A percentile compares a stretch with the other conserved stretches of the same genome.
Conservation (phyloP, 2,329 filamentous ascomycete genomes). For the Penicillium sp. region DNA sequence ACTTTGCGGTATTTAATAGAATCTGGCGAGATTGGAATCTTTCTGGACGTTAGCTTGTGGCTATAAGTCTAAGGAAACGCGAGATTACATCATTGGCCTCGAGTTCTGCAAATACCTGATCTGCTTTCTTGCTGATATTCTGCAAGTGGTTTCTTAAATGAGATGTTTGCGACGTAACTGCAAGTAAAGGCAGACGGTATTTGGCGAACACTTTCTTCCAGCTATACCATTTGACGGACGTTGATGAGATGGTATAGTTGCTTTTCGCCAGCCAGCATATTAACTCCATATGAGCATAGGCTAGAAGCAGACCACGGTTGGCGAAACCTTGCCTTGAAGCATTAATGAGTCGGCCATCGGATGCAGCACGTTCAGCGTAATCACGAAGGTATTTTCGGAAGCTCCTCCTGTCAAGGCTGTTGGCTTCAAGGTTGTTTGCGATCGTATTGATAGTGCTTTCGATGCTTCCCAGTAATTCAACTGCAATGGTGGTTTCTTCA, state of each 20-base stretch:
- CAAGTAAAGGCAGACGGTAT: conserved; percentile 11
- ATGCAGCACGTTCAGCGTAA: conserved; percentile 17
- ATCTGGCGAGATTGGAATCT: no score
- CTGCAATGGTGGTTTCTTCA: neutral
- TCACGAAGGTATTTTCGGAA: conserved; percentile 14
- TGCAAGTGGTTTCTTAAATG: conserved; percentile 1
- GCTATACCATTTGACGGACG: conserved; percentile 16
- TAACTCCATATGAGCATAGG: conserved; percentile 14
- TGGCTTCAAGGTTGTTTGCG: conserved; percentile 9
- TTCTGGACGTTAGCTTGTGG: no score
- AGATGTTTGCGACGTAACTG: neutral
- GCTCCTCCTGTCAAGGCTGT: conserved; percentile 13
- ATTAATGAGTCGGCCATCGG: conserved; percentile 15
- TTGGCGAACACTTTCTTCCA: conserved; percentile 4
- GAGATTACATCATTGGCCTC: no score
- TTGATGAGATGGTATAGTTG: conserved; percentile 10
- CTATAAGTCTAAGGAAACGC: no score
- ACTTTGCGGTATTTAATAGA: no score
- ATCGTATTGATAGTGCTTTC: neutral
- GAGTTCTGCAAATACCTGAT: conserved; percentile 8
- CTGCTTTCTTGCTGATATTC: conserved; percentile 7
- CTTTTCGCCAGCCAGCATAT: conserved; percentile 8
- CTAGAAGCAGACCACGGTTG: conserved; percentile 13
- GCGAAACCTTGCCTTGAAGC: conserved; percentile 4
- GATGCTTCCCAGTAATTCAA: conserved; percentile 1